Evolutionary conservation across 306 rosid species (phyloP).

Genomic region (cucumber (Cucumis sativus)): DNA sequence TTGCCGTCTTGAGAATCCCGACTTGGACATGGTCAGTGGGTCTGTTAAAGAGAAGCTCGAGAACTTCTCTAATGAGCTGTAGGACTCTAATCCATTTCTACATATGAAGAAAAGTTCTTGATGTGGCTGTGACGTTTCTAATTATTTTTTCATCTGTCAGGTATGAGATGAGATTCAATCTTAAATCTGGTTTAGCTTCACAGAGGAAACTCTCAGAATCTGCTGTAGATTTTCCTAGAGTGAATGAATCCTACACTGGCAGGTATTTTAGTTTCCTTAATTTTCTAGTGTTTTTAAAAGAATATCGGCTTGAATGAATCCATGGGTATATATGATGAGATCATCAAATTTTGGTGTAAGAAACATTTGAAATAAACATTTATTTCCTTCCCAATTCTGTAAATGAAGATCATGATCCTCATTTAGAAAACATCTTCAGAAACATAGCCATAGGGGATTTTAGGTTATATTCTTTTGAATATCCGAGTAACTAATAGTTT

Average conservation of each 20-base stretch:
- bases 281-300: background rate
- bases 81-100: conserved; percentile 12
- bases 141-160: conserved; percentile 26
- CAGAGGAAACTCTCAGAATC: conserved; percentile 66
- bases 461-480: background rate
- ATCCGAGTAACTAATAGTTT: background rate
- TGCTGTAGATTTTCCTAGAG: conserved; percentile 83
- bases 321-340: background rate
- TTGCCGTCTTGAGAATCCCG: conserved; percentile 61
- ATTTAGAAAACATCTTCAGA: background rate
- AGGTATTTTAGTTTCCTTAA: conserved; percentile 32
- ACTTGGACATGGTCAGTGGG: conserved; percentile 59
- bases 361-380: background rate
- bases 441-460: background rate
- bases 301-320: background rate
- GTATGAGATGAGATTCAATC: conserved; percentile 85
- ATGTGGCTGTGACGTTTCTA: conserved; percentile 8
- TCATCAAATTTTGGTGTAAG: background rate
- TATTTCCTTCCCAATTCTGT: background rate
- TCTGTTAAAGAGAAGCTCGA: conserved; percentile 60
- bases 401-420: background rate
- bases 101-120: conserved; percentile 1
- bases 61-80: conserved; percentile 67
- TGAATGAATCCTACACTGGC: conserved; percentile 85
- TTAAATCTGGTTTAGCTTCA: conserved; percentile 63